Evolutionary conservation across 805 yeast species (phyloP).

Genomic region (Debaryomyces castellii): DNA sequence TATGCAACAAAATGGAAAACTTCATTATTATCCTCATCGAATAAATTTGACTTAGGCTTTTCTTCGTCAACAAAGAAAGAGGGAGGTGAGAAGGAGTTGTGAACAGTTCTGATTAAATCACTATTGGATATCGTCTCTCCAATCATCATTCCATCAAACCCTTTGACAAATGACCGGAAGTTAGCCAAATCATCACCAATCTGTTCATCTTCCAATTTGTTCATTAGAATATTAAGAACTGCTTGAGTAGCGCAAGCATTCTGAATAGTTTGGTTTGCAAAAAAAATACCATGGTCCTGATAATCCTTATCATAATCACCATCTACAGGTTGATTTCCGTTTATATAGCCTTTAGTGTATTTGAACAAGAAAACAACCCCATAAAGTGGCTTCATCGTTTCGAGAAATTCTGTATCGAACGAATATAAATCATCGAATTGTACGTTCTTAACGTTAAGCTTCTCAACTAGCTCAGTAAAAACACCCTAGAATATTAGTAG

Average conservation of each 20-base stretch:
- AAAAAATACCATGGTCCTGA: slow-evolving; percentile 44
- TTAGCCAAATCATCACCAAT: slow-evolving; percentile 49
- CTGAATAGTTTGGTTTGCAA: slow-evolving; percentile 62
- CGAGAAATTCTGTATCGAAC: slow-evolving; percentile 45
- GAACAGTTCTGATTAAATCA: slow-evolving; percentile 53
- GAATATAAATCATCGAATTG: slow-evolving; percentile 60
- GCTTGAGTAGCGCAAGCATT: slow-evolving; percentile 80
- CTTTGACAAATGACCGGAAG: slow-evolving; percentile 49
- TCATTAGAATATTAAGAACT: slow-evolving; percentile 53
- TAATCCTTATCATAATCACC: slow-evolving; percentile 43
- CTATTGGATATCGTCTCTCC: slow-evolving; percentile 65
- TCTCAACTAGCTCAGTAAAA: slow-evolving; percentile 61
- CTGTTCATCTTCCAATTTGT: slow-evolving; percentile 29
- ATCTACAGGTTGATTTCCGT: slow-evolving; percentile 36
- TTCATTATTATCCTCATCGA: slow-evolving; percentile 46
- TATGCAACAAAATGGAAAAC: slow-evolving; percentile 63
- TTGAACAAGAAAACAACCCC: slow-evolving; percentile 67
- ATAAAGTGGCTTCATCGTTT: slow-evolving; percentile 41
- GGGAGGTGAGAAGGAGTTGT: slow-evolving; percentile 63
- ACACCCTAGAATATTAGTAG: slow-evolving; percentile 43
- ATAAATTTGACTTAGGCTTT: slow-evolving; percentile 14
- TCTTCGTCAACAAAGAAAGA: slow-evolving; percentile 49
- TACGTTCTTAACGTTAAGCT: slow-evolving; percentile 49
- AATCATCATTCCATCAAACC: slow-evolving; percentile 54
- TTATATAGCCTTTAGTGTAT: slow-evolving; percentile 41